These are phyloP conservation scores for Bonia amplexicaulis DNA, from an alignment of 176 grass and related monocot genomes.

Conservation along the genomic window DNA sequence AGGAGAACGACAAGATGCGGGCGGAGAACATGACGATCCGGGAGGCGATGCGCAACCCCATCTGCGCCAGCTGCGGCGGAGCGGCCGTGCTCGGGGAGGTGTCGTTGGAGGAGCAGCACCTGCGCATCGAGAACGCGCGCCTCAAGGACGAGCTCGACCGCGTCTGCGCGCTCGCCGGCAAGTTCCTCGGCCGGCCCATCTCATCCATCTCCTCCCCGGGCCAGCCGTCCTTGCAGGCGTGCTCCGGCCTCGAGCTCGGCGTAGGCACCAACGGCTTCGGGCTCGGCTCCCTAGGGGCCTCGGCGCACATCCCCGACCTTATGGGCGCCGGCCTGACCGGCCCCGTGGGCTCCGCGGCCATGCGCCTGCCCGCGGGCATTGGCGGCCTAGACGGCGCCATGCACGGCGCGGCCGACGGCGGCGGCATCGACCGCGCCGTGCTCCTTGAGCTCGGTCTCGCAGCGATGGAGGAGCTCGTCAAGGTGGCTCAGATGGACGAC, in stretches of 20 bases:
- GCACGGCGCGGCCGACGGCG: background rate
- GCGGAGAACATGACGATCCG: constrained; percentile 90
- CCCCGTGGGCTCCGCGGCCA: constrained; percentile 12
- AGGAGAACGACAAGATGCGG: constrained; percentile 96
- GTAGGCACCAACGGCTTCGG: constrained; percentile 52
- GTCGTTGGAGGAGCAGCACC: constrained; percentile 86
- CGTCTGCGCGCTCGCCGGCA: constrained; percentile 80
- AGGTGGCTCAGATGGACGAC: constrained; percentile 74
- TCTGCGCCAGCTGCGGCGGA: constrained; percentile 73
- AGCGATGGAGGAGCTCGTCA: constrained; percentile 88
- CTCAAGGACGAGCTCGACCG: constrained; percentile 95
- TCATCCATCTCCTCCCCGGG: constrained; percentile 37
- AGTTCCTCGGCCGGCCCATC: constrained; percentile 77
- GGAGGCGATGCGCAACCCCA: constrained; percentile 80
- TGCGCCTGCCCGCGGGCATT: constrained; percentile 31
- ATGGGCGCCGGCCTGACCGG: constrained; percentile 15
- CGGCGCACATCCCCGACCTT: constrained; percentile 48
- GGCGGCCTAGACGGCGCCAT: constrained; percentile 32
- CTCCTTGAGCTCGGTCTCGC: constrained; percentile 77
- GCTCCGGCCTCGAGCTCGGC: constrained; percentile 68
- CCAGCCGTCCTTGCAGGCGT: constrained; percentile 33
- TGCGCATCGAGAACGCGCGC: constrained; percentile 89
- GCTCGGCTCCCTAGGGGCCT: constrained; percentile 36
- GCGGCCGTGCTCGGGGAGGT: constrained; percentile 76
- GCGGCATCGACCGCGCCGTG: constrained; percentile 41